Evolutionary conservation across 257 asterid species (phyloP), one percentile per base, ranked within the genome.

Genomic region (Mentha longifolia): DNA sequence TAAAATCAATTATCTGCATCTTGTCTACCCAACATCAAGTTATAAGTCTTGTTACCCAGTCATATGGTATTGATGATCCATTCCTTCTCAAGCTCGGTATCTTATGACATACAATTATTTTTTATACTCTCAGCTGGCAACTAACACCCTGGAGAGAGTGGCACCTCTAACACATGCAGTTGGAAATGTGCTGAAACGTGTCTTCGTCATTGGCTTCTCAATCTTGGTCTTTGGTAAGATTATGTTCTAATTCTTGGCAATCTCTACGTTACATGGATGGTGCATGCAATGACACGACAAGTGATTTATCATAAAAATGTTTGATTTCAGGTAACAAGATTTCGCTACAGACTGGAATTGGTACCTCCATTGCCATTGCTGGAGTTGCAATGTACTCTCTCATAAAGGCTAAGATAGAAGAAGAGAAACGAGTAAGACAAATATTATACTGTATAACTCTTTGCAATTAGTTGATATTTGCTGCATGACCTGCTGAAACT

Each of bases 131-230:
- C 86, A 95, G 99, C 78, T 95, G 67, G 99, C 99, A 58, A 92
- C 99, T 9, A 95, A 95, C 87, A 95, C 99, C 58, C 98, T 95
- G 9, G 99, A 95, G 94, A 88, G 99, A 82, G 99, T 95, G 66
- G 99, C 98, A 50, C 99, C 99, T 8, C 91, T 89, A 70, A 92
- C 99, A 42, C 99, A 95, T 50, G 99, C 99, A 0, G 98, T 95
- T 82, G 99, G 99, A 50, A 95, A 92, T 79, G 99, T 95, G 85
- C 75, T 95, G 87, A 95, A 95, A 78, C 98, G 99, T 79, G 99
- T 95, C 4, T 95, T 95, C 5, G 99, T 95, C 78, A 95, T 95
- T 67, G 99, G 99, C 35, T 95, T 95, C 89, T 88, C 99, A 4
- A 95, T 95, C 86, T 25, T 92, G 68, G 84, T 70, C 83, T 95